Base-by-base conservation (phyloP, 805 yeast species). In the Lachancea lanzarotensis region DNA sequence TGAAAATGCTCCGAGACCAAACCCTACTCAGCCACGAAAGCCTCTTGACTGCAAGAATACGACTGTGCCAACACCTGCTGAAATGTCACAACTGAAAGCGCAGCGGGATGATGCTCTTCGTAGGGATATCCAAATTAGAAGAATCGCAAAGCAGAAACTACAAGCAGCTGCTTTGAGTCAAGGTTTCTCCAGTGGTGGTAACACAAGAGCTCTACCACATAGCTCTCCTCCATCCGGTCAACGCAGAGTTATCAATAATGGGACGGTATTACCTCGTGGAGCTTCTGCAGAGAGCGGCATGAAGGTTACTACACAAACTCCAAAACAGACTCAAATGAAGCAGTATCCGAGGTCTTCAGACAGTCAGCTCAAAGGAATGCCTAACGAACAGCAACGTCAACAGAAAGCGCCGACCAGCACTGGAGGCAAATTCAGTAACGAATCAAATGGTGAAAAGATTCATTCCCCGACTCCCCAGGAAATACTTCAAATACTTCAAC, bases 91-190 rank as follows among this genome's bases (percentile, higher is more conserved):
- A 49, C 67, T 93, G 68, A 91, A 91, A 63, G 79, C 71, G 52
- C 96, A 91, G 52, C 73, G 95, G 46, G 98, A 91, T 56, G 82
- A 81, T 61, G 82, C 93, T 0, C 74, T 84, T 16, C 88, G 89
- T 51, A 95, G 87, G 52, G 84, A 63, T 36, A 53, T 63, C 16
- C 65, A 60, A 39, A 47, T 61, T 47, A 56, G 65, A 45, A 54
- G 65, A 27, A 57, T 51, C 20, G 65, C 57, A 3, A 63, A 62
- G 40, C 62, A 56, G 33, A 50, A 62, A 37, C 36, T 59, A 13
- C 63, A 59, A 42, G 65, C 59, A 37, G 52, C 50, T 19, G 52
- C 52, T 3, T 52, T 48, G 30, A 60, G 55, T 39, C 47, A 52
- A 29, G 57, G 51, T 39, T 33, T 44, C 25, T 29, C 52, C 19